These are phyloP conservation scores for Aspergillus puulaauensis DNA, from an alignment of 2,329 filamentous ascomycete genomes.

Conservation along the genomic window DNA sequence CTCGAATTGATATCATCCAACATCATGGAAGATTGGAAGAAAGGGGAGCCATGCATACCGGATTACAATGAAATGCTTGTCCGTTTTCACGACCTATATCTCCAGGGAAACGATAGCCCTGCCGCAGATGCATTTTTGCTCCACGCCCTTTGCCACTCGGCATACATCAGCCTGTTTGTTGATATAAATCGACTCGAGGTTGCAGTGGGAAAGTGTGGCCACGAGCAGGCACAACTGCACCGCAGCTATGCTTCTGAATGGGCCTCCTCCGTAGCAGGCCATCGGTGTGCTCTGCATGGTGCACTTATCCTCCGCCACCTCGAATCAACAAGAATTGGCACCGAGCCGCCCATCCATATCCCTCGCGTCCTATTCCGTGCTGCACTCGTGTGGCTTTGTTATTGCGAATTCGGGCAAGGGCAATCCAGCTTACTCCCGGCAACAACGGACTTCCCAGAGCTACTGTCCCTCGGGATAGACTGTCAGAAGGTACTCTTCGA, in stretches of 20 bases:
- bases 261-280: constrained; percentile 23
- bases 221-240: constrained; percentile 15
- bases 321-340: constrained; percentile 19
- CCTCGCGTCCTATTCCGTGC: constrained; percentile 23
- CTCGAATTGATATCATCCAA: no score
- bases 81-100: constrained; percentile 9
- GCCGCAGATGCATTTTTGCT: constrained; percentile 20
- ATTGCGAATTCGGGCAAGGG: background rate
- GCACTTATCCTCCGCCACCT: constrained; percentile 22
- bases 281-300: constrained; percentile 23
- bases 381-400: constrained; percentile 24
- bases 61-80: constrained; percentile 6
- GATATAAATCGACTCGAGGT: constrained; percentile 29
- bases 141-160: constrained; percentile 28
- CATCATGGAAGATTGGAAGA: no score
- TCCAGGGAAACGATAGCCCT: background rate
- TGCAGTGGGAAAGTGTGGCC: constrained; percentile 25
- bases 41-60: no score
- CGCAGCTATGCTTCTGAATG: constrained; percentile 17
- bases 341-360: constrained; percentile 26
- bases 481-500: background rate
- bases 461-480: background rate
- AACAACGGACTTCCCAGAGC: background rate
- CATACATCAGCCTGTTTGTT: constrained; percentile 24
- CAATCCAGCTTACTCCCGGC: background rate